A percentile compares a stretch with the other conserved stretches of the same genome.
Conservation (phyloP, 257 asterid species). For the Gentiana macrophylla region DNA sequence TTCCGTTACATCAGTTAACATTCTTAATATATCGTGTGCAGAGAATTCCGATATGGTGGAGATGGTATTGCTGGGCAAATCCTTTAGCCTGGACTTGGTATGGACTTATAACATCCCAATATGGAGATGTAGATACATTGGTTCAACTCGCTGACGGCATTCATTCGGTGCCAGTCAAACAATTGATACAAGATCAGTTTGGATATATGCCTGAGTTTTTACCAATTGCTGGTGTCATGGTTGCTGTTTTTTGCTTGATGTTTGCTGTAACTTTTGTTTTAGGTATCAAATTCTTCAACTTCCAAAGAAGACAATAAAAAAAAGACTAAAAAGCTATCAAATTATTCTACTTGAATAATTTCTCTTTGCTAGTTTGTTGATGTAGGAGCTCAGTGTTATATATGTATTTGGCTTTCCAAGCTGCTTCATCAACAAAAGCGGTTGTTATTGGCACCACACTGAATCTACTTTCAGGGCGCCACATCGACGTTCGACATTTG, state of each 20-base stretch:
- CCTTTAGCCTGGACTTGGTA: slow-evolving; percentile 83
- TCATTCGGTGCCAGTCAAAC: slow-evolving; percentile 32
- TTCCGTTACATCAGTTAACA: too few species aligned
- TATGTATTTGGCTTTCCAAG: too few species aligned
- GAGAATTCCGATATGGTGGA: slow-evolving; percentile 97
- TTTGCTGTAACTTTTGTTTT: slow-evolving; percentile 63
- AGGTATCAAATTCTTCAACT: slow-evolving; percentile 62
- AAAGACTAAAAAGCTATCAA: too few species aligned
- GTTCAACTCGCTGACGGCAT: slow-evolving; percentile 53
- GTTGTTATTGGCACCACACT: too few species aligned
- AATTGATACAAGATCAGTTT: slow-evolving; percentile 43
- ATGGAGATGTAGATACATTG: slow-evolving; percentile 42
- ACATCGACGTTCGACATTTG: too few species aligned
- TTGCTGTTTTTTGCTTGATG: slow-evolving; percentile 42
- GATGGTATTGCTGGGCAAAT: slow-evolving; percentile 92
- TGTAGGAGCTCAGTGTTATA: too few species aligned
- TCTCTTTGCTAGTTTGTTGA: too few species aligned
- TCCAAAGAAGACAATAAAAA: slow-evolving; percentile 42
- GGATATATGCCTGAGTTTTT: slow-evolving; percentile 71
- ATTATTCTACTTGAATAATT: too few species aligned
- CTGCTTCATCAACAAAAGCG: too few species aligned
- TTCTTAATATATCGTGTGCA: slow-evolving; percentile 7
- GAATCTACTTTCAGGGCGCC: too few species aligned
- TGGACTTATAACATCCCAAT: slow-evolving; percentile 76
- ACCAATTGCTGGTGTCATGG: slow-evolving; percentile 51